Evolutionary conservation across 768 basidiomycete genomes (phyloP).

Genomic region (Hemileccinum rubropunctum): DNA sequence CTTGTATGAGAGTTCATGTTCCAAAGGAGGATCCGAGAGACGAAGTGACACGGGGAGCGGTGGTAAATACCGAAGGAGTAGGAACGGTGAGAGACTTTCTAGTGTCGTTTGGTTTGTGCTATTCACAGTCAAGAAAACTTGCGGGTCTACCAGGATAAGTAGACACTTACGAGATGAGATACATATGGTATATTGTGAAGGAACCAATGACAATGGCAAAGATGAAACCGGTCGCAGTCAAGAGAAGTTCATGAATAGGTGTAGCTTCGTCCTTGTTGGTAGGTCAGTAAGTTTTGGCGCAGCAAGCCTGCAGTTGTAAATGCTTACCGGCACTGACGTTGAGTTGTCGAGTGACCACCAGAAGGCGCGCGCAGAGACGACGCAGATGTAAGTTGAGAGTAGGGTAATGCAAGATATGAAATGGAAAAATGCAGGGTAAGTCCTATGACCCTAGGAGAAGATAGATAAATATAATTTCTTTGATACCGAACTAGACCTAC

Average conservation of each 20-base stretch:
- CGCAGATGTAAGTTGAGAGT: conserved; percentile 59
- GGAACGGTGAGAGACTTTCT: conserved; percentile 72
- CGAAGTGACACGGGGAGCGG: conserved; percentile 46
- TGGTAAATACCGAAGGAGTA: conserved; percentile 69
- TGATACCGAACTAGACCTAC: conserved; percentile 38
- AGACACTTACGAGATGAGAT: conserved; percentile 63
- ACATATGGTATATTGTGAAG: conserved; percentile 73
- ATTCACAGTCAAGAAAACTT: background rate
- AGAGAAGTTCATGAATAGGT: conserved; percentile 67
- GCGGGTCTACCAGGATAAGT: background rate
- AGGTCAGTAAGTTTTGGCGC: conserved; percentile 1
- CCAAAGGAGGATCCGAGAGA: conserved; percentile 67
- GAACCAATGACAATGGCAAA: conserved; percentile 70
- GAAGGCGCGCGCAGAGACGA: conserved; percentile 51
- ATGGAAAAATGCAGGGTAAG: conserved; percentile 81
- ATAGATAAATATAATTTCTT: background rate
- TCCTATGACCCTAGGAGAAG: conserved; percentile 65
- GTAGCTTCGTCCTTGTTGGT: conserved; percentile 53
- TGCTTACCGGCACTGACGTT: conserved; percentile 50
- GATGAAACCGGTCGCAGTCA: conserved; percentile 56
- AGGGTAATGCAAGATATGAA: conserved; percentile 65
- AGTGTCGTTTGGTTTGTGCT: conserved; percentile 88
- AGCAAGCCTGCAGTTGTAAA: background rate
- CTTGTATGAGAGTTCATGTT: conserved; percentile 62
- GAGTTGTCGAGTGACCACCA: conserved; percentile 68